phyloP scores from a whole-genome alignment of 257 asterid genomes.

The Solanum appendiculatum region DNA sequence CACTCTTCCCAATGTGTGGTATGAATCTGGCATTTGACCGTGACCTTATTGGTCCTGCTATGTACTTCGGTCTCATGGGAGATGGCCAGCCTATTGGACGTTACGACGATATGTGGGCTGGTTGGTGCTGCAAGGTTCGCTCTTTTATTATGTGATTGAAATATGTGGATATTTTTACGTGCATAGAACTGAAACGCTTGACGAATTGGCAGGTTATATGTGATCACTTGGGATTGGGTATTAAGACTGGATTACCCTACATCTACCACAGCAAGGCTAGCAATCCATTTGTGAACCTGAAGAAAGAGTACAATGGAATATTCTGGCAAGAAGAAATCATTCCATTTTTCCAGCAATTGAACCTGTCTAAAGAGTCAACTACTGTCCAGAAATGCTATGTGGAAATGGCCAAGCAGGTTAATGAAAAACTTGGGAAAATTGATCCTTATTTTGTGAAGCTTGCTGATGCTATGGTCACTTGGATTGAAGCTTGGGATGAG shows the following conservation, averaged over 20 bases:
- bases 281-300: slow-evolving; percentile 80
- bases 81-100: slow-evolving; percentile 97
- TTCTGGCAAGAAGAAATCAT: slow-evolving; percentile 96
- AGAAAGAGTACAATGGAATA: slow-evolving; percentile 82
- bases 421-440: slow-evolving; percentile 63
- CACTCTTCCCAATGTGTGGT: slow-evolving; percentile 92
- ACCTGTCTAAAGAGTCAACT: slow-evolving; percentile 59
- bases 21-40: slow-evolving; percentile 88
- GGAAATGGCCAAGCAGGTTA: slow-evolving; percentile 63
- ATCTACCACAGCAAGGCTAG: slow-evolving; percentile 97
- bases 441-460: slow-evolving; percentile 70
- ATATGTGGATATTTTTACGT: not conserved
- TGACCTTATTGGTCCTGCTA: slow-evolving; percentile 86
- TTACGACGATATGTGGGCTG: slow-evolving; percentile 98
- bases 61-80: slow-evolving; percentile 96
- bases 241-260: slow-evolving; percentile 84
- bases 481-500: slow-evolving; percentile 93
- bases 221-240: slow-evolving; percentile 79
- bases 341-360: slow-evolving; percentile 67
- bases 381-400: slow-evolving; percentile 73
- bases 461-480: slow-evolving; percentile 76
- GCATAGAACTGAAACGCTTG: not conserved
- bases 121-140: slow-evolving; percentile 80
- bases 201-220: slow-evolving; percentile 50
- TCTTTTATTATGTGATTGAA: not conserved